Evolutionary conservation across 345 rosid species (phyloP), one percentile per base, ranked within the genome.

Genomic region (Ceriops decandra): DNA sequence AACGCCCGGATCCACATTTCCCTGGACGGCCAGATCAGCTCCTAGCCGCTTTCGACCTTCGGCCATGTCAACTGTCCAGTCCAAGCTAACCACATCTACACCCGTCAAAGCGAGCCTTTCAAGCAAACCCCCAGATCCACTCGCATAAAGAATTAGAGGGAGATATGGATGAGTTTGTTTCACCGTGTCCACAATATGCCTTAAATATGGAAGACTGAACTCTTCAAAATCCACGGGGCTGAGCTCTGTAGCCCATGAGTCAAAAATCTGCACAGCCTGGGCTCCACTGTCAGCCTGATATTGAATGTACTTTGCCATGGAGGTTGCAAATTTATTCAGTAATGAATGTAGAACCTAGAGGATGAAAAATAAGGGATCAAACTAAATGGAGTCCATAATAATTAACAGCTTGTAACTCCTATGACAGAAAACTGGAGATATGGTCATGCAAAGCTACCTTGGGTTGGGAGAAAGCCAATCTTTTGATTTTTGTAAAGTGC

Each of bases 41-140:
- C 99, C 99, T 56, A 95, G 53, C 60, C 97, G 80, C 78, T 79
- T 87, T 68, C 97, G 86, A 56, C 98, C 98, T 81, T 95, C 98
- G 57, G 97, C 97, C 97, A 95, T 92, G 82, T 95, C 97, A 31
- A 92, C 93, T 15, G 98, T 87, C 98, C 99, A 95, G 71, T 95
- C 99, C 84, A 95, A 78, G 87, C 99, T 90, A 64, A 95, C 96
- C 15, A 95, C 99, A 66, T 95, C 98, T 11, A 90, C 96, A 9
- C 97, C 93, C 0, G 99, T 90, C 70, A 82, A 70, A 67, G 91
- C 81, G 66, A 95, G 79, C 80, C 98, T 90, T 84, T 95, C 99
- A 6, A 92, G 86, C 76, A 95, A 68, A 36, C 98, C 98, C 17
- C 99, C 99, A 1, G 97, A 95, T 60, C 99, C 93, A 54, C 99